Conservation (phyloP, 73 alveolate species). For the Blepharisma japonicum region DNA sequence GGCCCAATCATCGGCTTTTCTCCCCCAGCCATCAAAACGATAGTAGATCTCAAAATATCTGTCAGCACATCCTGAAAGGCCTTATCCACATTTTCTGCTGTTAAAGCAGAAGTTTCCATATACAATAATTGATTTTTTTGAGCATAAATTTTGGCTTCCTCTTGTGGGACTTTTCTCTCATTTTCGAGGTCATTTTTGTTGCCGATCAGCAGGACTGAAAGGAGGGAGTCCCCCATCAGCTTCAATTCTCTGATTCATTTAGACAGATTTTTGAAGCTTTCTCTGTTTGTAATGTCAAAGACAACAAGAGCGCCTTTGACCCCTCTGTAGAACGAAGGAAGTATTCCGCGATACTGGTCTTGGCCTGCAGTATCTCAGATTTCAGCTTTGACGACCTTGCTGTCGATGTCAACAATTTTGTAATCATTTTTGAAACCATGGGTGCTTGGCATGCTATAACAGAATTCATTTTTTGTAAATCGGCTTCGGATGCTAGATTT, state of each 20-base stretch:
- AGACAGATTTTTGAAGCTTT: conserved; percentile 50
- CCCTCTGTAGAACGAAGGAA: conserved; percentile 63
- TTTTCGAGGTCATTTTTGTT: conserved; percentile 11
- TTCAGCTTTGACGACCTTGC: conserved; percentile 54
- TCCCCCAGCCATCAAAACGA: no score
- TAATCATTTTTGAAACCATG: conserved; percentile 78
- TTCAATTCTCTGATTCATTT: conserved; percentile 68
- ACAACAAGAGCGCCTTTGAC: conserved; percentile 61
- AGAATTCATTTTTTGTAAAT: conserved; percentile 64
- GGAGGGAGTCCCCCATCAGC: neutral
- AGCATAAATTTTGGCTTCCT: conserved; percentile 32
- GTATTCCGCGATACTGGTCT: conserved; percentile 6
- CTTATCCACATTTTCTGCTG: conserved; percentile 36
- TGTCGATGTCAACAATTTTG: conserved; percentile 36
- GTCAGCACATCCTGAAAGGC: conserved; percentile 22
- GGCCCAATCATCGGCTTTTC: no score
- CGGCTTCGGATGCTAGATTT: conserved; percentile 69
- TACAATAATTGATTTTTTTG: conserved; percentile 30
- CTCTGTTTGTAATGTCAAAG: conserved; percentile 60
- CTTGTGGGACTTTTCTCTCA: conserved; percentile 30
- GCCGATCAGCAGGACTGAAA: neutral
- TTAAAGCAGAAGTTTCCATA: conserved; percentile 33
- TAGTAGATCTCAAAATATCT: neutral
- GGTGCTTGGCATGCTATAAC: conserved; percentile 59
- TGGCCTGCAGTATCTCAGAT: conserved; percentile 33